A percentile compares a stretch with the other conserved stretches of the same genome.
These are phyloP conservation scores for Nigrospora oryzae DNA, from an alignment of 2,329 filamentous ascomycete genomes.

Conservation along the genomic window DNA sequence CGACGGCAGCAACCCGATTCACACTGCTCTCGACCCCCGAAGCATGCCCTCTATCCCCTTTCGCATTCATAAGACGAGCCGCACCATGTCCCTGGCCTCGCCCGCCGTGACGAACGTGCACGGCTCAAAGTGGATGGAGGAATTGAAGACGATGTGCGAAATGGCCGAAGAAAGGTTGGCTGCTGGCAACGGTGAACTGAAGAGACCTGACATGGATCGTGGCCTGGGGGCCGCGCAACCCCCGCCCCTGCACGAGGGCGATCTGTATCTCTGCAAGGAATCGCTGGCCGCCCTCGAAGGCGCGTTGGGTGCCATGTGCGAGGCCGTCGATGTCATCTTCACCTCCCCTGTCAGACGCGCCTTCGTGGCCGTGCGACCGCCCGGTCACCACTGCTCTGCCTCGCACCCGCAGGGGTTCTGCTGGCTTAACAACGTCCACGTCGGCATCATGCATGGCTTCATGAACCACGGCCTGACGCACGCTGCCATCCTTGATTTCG, in stretches of 20 bases:
- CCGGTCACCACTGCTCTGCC: constrained; percentile 90
- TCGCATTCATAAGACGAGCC: constrained; percentile 71
- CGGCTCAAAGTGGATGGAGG: constrained; percentile 87
- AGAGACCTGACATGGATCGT: constrained; percentile 55
- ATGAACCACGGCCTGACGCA: constrained; percentile 82
- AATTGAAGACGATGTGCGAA: constrained; percentile 78
- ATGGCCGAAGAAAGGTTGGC: constrained; percentile 71
- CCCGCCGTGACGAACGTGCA: constrained; percentile 84
- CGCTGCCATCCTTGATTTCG: constrained; percentile 87
- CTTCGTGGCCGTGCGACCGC: constrained; percentile 87
- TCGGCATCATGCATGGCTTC: constrained; percentile 87
- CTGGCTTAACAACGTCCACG: constrained; percentile 97
- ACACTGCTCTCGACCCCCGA: constrained; percentile 49
- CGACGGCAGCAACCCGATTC: constrained; percentile 59
- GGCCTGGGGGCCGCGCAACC: constrained; percentile 34
- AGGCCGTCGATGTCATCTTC: constrained; percentile 84
- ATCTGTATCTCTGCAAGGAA: constrained; percentile 82
- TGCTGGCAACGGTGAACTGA: constrained; percentile 64
- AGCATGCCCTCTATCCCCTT: constrained; percentile 62
- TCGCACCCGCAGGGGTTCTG: constrained; percentile 91
- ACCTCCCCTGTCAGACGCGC: constrained; percentile 59
- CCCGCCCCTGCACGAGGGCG: constrained; percentile 70
- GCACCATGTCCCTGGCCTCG: constrained; percentile 63
- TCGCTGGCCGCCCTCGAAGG: constrained; percentile 85
- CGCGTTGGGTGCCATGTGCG: constrained; percentile 84